phyloP scores from a whole-genome alignment of 345 rosid genomes.

The Kernera saxatilis region DNA sequence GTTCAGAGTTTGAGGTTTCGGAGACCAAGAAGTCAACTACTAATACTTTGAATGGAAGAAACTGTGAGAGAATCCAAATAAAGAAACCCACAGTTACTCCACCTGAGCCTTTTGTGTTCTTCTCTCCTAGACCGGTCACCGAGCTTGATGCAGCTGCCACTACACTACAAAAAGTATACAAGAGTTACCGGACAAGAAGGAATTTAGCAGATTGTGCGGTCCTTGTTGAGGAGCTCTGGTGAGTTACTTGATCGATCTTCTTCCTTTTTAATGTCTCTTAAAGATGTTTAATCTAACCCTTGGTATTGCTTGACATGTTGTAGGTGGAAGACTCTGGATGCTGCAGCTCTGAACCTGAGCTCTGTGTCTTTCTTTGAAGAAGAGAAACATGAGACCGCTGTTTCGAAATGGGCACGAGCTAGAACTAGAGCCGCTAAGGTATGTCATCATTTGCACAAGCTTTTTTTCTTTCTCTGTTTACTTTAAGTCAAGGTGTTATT shows the following conservation, averaged over 20 bases:
- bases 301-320: neutral
- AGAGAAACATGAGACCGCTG: slow-evolving; percentile 54
- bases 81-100: slow-evolving; percentile 36
- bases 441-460: slow-evolving; percentile 6
- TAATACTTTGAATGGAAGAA: slow-evolving; percentile 23
- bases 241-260: slow-evolving; percentile 21
- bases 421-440: slow-evolving; percentile 64
- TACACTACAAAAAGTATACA: slow-evolving; percentile 77
- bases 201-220: slow-evolving; percentile 77
- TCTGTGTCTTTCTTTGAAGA: slow-evolving; percentile 56
- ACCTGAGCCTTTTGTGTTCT: slow-evolving; percentile 41
- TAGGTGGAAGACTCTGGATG: slow-evolving; percentile 68
- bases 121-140: slow-evolving; percentile 50
- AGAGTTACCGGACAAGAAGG: slow-evolving; percentile 85
- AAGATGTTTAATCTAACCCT: neutral
- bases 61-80: slow-evolving; percentile 29
- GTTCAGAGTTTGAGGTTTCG: neutral
- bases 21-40: slow-evolving; percentile 21
- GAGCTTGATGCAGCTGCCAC: slow-evolving; percentile 80
- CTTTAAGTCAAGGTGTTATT: neutral
- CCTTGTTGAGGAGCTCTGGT: slow-evolving; percentile 69
- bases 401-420: slow-evolving; percentile 61
- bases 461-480: neutral
- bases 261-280: neutral
- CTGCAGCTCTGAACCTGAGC: slow-evolving; percentile 42